Evolutionary conservation across 2,329 filamentous ascomycete species (phyloP).

Genomic region (Colletotrichum sp.): DNA sequence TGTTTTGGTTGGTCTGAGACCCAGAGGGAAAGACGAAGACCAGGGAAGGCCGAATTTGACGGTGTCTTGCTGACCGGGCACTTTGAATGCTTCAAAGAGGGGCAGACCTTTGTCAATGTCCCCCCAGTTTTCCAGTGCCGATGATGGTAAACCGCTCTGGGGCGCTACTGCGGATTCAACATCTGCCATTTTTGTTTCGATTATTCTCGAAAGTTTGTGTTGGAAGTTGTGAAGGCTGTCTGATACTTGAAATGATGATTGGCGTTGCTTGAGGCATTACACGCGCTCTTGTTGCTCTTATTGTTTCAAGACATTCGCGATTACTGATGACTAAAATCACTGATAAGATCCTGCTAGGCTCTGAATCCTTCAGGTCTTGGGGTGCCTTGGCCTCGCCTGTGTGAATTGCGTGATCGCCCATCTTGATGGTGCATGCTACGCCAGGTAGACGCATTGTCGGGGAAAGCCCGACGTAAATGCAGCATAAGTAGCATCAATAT

Average conservation of each 20-base stretch:
- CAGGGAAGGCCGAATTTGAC: constrained; percentile 23
- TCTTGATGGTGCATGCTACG: background rate
- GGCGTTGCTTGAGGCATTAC: background rate
- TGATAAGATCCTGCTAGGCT: background rate
- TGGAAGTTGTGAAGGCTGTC: background rate
- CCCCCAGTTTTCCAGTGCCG: background rate
- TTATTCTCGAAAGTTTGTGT: background rate
- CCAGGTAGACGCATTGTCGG: background rate
- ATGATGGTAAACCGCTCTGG: background rate
- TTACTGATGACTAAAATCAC: background rate
- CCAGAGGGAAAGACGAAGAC: constrained; percentile 27
- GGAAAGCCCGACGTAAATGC: background rate
- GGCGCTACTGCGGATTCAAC: background rate
- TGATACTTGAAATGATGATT: background rate
- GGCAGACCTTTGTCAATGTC: too few relatives aligned
- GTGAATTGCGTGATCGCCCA: background rate
- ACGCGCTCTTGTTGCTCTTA: background rate
- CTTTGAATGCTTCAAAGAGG: constrained; percentile 20
- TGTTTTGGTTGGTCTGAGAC: constrained; percentile 15
- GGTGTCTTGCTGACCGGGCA: constrained; percentile 28
- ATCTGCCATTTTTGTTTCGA: background rate
- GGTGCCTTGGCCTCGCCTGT: background rate
- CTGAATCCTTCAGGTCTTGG: background rate
- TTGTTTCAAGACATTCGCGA: background rate
- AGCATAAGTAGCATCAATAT: background rate